phyloP scores from a whole-genome alignment of 176 grass and related monocot genomes.

The Zea luxurians region DNA sequence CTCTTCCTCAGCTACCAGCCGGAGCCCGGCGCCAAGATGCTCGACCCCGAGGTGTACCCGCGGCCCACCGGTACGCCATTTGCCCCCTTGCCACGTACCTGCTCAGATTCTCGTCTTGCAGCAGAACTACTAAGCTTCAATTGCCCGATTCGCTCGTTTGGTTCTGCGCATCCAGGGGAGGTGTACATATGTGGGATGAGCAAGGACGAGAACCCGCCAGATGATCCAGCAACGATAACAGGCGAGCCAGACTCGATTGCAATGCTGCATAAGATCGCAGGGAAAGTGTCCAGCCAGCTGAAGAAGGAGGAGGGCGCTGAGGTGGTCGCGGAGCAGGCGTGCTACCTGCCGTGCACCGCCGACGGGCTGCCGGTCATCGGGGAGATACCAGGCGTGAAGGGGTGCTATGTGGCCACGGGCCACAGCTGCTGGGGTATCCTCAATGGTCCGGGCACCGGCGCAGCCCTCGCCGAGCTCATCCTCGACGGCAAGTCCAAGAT shows the following conservation, averaged over 20 bases:
- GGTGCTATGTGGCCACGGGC: slow-evolving; percentile 80
- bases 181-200: slow-evolving; percentile 92
- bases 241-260: slow-evolving; percentile 68
- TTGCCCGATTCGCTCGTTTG: not conserved
- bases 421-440: slow-evolving; percentile 96
- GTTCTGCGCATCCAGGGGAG: slow-evolving; percentile 50
- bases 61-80: slow-evolving; percentile 70
- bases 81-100: not conserved
- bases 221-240: slow-evolving; percentile 62
- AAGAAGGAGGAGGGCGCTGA: slow-evolving; percentile 57
- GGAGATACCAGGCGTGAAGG: slow-evolving; percentile 65
- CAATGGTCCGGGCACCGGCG: slow-evolving; percentile 78
- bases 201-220: slow-evolving; percentile 62
- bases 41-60: slow-evolving; percentile 83
- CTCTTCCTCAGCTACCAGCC: slow-evolving; percentile 89
- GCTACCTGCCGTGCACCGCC: slow-evolving; percentile 73
- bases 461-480: slow-evolving; percentile 72
- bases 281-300: slow-evolving; percentile 74
- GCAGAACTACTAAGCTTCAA: not conserved
- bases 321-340: slow-evolving; percentile 77
- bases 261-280: slow-evolving; percentile 86
- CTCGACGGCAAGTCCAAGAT: slow-evolving; percentile 61
- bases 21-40: slow-evolving; percentile 68
- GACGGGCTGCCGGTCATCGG: slow-evolving; percentile 84
- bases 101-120: not conserved